Evolutionary conservation across 2,329 filamentous ascomycete species (phyloP).

Genomic region (Diaporthe sp.): DNA sequence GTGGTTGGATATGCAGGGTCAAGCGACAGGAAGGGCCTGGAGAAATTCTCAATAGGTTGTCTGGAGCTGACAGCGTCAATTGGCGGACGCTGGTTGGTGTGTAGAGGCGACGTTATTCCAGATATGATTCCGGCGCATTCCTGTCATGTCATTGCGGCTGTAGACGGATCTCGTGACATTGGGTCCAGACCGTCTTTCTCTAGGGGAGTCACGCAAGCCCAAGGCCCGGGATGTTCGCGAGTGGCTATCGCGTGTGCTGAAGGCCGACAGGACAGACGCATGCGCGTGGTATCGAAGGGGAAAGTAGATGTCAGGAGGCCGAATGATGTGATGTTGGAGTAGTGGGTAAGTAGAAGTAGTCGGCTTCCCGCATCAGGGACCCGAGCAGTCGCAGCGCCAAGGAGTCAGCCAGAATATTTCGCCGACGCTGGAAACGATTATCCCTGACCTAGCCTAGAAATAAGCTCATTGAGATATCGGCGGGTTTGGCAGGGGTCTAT

Average conservation of each 20-base stretch:
- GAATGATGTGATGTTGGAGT: slow-evolving; percentile 34
- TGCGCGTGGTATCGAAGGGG: slow-evolving; percentile 19
- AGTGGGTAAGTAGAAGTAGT: slow-evolving; percentile 36
- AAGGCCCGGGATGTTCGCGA: background rate
- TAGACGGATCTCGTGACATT: slow-evolving; percentile 21
- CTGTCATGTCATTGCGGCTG: slow-evolving; percentile 17
- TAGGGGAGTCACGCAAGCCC: slow-evolving; percentile 12
- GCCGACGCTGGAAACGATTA: slow-evolving; percentile 30
- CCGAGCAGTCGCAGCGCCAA: slow-evolving; percentile 34
- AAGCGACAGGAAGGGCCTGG: slow-evolving; percentile 33
- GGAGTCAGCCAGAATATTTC: slow-evolving; percentile 40
- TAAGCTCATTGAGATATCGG: slow-evolving; percentile 30
- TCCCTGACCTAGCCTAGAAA: background rate
- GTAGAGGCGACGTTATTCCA: slow-evolving; percentile 27
- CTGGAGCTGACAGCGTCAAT: slow-evolving; percentile 17
- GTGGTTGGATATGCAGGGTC: slow-evolving; percentile 26
- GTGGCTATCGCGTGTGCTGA: background rate
- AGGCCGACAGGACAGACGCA: slow-evolving; percentile 11
- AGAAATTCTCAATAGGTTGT: slow-evolving; percentile 35
- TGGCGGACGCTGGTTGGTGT: slow-evolving; percentile 28
- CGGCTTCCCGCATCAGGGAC: slow-evolving; percentile 37
- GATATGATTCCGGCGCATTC: slow-evolving; percentile 31
- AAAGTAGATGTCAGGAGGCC: slow-evolving; percentile 1
- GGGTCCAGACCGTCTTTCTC: slow-evolving; percentile 9
- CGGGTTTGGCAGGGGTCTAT: slow-evolving; percentile 8